Evolutionary conservation across 1,139 yeast species (phyloP).

Genomic region (Yamadazyma dendronema): DNA sequence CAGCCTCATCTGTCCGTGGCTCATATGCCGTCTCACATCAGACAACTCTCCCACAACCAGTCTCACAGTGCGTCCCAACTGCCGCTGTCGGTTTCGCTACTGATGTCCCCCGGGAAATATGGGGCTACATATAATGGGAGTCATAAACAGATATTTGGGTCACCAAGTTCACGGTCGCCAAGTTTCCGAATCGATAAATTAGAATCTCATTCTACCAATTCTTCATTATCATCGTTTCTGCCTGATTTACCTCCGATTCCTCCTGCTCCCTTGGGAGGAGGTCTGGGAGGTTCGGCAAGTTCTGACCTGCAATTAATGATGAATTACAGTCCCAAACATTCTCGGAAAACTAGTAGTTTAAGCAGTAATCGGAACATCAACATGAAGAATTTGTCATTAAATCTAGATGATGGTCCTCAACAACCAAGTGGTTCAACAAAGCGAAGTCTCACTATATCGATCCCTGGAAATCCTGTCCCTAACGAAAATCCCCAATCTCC

Average conservation of each 20-base stretch:
- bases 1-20: too few species aligned
- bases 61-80: too few species aligned
- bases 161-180: neutral
- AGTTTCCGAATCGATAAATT: neutral
- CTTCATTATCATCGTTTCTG: slow-evolving; percentile 3
- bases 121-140: too few species aligned
- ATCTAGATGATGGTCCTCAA: slow-evolving; percentile 17
- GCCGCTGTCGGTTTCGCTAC: too few species aligned
- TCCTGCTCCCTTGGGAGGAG: too few species aligned
- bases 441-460: slow-evolving; percentile 11
- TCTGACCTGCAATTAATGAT: slow-evolving; percentile 11
- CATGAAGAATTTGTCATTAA: slow-evolving; percentile 37
- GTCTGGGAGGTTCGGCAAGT: too few species aligned
- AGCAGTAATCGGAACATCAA: slow-evolving; percentile 24
- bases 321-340: slow-evolving; percentile 39
- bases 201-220: slow-evolving; percentile 3
- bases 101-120: too few species aligned
- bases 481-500: slow-evolving; percentile 6
- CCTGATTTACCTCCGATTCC: too few species aligned
- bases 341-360: slow-evolving; percentile 29
- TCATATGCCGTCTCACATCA: too few species aligned
- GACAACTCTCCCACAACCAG: too few species aligned
- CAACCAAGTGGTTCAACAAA: slow-evolving; percentile 3
- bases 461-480: slow-evolving; percentile 8
- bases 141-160: too few species aligned